These are phyloP conservation scores for Umbilicaria muhlenbergii DNA, from an alignment of 495 filamentous ascomycete species.

Conservation along the genomic window DNA sequence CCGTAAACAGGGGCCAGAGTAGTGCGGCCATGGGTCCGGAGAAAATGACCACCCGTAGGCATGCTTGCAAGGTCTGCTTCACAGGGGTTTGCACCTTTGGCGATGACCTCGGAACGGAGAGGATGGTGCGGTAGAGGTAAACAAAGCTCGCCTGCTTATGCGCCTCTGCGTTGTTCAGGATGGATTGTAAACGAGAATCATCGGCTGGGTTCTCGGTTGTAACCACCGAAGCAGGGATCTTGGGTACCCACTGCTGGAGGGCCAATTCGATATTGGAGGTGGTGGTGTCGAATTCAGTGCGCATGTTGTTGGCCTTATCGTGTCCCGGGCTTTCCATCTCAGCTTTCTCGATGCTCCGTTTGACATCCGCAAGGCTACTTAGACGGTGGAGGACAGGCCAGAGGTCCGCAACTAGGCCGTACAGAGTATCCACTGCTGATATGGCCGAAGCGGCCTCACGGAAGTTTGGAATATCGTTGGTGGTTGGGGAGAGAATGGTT, in stretches of 20 bases:
- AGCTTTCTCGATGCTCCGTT: conserved; percentile 31
- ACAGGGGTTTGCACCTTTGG: conserved; percentile 34
- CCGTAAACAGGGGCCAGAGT: conserved; percentile 46
- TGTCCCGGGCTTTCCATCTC: conserved; percentile 18
- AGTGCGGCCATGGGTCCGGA: conserved; percentile 42
- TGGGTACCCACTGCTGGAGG: conserved; percentile 37
- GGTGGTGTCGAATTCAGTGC: conserved; percentile 37
- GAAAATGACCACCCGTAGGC: conserved; percentile 32
- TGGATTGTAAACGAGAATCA: conserved; percentile 19
- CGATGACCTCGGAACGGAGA: conserved; percentile 25
- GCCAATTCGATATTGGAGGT: conserved; percentile 40
- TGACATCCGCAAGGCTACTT: conserved; percentile 35
- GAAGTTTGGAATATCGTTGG: conserved; percentile 25
- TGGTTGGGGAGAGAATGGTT: conserved; percentile 24
- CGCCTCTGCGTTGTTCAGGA: conserved; percentile 43
- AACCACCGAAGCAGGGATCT: conserved; percentile 14
- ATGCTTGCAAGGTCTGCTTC: conserved; percentile 32
- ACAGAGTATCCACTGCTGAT: conserved; percentile 37
- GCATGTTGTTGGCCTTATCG: conserved; percentile 34
- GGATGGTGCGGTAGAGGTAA: conserved; percentile 42
- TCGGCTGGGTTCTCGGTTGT: conserved; percentile 14
- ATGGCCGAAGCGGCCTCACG: conserved; percentile 33
- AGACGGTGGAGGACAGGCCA: conserved; percentile 50
- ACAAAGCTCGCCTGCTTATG: conserved; percentile 46
- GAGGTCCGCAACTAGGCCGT: conserved; percentile 44